Evolutionary conservation across 108 stramenopile genomes (phyloP).

Genomic region (Aurantiochytrium sp.): DNA sequence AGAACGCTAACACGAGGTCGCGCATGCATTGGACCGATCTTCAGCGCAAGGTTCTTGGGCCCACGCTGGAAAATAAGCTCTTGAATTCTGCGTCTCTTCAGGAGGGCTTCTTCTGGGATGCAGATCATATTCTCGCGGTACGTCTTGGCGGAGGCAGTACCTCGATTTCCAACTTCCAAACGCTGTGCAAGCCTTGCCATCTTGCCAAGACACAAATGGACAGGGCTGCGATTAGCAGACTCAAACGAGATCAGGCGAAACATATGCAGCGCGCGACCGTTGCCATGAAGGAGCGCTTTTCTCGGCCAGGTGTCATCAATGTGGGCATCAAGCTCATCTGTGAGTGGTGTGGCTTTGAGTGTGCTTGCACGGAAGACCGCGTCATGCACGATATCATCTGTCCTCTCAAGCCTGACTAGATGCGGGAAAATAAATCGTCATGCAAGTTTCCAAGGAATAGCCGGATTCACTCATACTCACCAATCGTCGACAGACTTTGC

Average conservation of each 20-base stretch:
- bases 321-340: background rate
- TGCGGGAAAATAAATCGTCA: background rate
- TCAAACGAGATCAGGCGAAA: background rate
- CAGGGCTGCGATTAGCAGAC: background rate
- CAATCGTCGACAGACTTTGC: no score
- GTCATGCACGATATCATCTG: background rate
- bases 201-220: background rate
- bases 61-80: background rate
- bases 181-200: conserved; percentile 10
- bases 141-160: background rate
- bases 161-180: background rate
- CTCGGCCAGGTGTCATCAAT: background rate
- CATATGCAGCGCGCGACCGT: background rate
- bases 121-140: background rate
- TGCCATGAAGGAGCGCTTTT: background rate
- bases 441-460: no score
- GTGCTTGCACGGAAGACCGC: background rate
- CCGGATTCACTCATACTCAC: no score
- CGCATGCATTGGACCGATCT: background rate
- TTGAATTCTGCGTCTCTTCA: background rate
- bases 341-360: background rate
- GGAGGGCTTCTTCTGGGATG: background rate
- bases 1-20: background rate
- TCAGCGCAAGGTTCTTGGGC: background rate
- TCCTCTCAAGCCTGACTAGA: background rate